phyloP scores from a whole-genome alignment of 495 filamentous ascomycete genomes.

The Cryomyces minteri region DNA sequence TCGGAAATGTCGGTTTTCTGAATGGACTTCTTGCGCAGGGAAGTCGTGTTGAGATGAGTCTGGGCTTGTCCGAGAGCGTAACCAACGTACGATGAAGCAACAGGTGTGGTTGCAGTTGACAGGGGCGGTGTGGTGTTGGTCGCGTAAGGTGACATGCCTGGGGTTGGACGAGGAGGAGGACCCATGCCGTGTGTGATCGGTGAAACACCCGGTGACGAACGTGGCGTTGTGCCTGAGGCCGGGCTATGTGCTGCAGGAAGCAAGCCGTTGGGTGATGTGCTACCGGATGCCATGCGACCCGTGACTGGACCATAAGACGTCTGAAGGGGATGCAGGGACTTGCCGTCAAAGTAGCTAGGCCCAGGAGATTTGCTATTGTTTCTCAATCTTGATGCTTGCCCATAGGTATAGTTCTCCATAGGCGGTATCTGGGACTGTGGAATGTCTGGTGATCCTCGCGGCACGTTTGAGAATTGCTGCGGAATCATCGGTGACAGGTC shows the following conservation, averaged over 20 bases:
- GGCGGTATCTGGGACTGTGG: slow-evolving; percentile 5
- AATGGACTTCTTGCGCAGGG: slow-evolving; percentile 40
- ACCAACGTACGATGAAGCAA: slow-evolving; percentile 1
- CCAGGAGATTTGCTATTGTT: slow-evolving; percentile 13
- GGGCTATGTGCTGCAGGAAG: not conserved
- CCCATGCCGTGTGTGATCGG: not conserved
- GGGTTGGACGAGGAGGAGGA: slow-evolving; percentile 1
- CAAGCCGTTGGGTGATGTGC: not conserved
- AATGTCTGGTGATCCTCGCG: slow-evolving; percentile 8
- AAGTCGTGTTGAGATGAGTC: slow-evolving; percentile 11
- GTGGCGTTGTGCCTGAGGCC: not conserved
- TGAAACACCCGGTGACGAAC: slow-evolving; percentile 3
- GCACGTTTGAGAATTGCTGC: not conserved
- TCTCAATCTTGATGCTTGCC: not conserved
- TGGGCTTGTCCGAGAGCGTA: slow-evolving; percentile 10
- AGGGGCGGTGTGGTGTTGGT: slow-evolving; percentile 1
- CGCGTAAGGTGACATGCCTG: slow-evolving; percentile 1
- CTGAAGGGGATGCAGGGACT: slow-evolving; percentile 13
- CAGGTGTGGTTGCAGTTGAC: slow-evolving; percentile 6
- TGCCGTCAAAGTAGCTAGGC: slow-evolving; percentile 16
- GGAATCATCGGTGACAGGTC: slow-evolving; percentile 6
- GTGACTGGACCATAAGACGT: not conserved
- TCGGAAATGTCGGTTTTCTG: slow-evolving; percentile 69
- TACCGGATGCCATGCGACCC: too few relatives aligned
- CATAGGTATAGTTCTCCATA: not conserved